These are phyloP conservation scores for Pseudogymnoascus sp. DNA, from an alignment of 2,329 filamentous ascomycete species.

Conservation along the genomic window DNA sequence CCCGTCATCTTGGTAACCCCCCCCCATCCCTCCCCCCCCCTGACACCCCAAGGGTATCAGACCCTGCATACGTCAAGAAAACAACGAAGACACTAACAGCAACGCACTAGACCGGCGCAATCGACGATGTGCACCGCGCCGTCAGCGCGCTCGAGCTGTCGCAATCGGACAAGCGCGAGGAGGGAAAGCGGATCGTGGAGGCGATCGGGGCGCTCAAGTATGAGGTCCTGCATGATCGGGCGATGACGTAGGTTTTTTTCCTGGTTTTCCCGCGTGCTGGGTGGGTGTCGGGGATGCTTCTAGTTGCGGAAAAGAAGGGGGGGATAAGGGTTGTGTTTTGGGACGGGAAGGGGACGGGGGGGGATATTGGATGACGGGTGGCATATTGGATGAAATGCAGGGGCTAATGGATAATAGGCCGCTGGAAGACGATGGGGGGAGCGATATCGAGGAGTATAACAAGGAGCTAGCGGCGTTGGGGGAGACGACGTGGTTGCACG, in stretches of 20 bases:
- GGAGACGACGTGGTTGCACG: constrained; percentile 70
- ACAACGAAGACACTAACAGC: constrained; percentile 18
- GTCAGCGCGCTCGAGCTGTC: constrained; percentile 41
- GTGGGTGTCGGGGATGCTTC: background rate
- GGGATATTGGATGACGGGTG: too few species aligned
- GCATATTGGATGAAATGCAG: background rate
- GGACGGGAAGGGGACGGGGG: background rate
- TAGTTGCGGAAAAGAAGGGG: background rate
- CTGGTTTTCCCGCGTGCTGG: too few species aligned
- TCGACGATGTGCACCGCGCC: constrained; percentile 86
- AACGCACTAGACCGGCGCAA: constrained; percentile 64
- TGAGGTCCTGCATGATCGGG: constrained; percentile 82
- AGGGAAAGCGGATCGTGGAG: constrained; percentile 81
- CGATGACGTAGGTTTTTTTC: constrained; percentile 58
- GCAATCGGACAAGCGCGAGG: constrained; percentile 57
- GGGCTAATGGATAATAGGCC: constrained; percentile 17
- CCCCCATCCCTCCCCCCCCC: background rate
- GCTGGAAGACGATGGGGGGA: constrained; percentile 25
- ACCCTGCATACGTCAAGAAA: background rate
- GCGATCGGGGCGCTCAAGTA: constrained; percentile 81
- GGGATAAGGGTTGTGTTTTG: background rate
- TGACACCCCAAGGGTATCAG: background rate
- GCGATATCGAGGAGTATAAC: constrained; percentile 72
- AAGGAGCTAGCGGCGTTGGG: constrained; percentile 68
- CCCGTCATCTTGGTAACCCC: constrained; percentile 72